phyloP scores from a whole-genome alignment of 108 stramenopile genomes.

The Seminavis robusta region DNA sequence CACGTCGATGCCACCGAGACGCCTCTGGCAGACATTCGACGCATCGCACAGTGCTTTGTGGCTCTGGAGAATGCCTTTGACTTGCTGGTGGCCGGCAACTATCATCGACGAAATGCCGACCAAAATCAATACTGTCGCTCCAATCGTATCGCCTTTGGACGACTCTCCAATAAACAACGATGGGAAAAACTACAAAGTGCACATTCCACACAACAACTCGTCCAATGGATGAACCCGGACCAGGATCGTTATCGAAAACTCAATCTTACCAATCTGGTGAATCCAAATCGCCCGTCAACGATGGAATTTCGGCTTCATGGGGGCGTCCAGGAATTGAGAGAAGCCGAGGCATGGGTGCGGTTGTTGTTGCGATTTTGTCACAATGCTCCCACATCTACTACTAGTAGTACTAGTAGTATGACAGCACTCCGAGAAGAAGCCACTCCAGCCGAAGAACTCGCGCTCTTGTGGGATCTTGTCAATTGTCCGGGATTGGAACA shows the following conservation, averaged over 20 bases:
- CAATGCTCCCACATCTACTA: background rate
- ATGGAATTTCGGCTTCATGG: constrained; percentile 17
- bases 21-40: background rate
- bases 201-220: background rate
- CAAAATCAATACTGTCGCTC: constrained; percentile 3
- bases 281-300: constrained; percentile 7
- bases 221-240: constrained; percentile 7
- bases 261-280: constrained; percentile 10
- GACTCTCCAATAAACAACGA: constrained; percentile 5
- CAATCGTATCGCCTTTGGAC: constrained; percentile 7
- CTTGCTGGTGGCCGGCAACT: background rate
- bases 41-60: constrained; percentile 4
- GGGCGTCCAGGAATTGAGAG: constrained; percentile 3
- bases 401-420: too few relatives aligned
- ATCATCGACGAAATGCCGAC: background rate
- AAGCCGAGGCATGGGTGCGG: constrained; percentile 16
- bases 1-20: constrained; percentile 6
- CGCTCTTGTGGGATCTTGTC: too few relatives aligned
- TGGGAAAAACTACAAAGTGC: background rate
- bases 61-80: constrained; percentile 15
- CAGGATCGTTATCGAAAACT: constrained; percentile 10
- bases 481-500: too few relatives aligned
- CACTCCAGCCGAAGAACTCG: too few relatives aligned
- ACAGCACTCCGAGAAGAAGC: too few relatives aligned
- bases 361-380: constrained; percentile 6